Base-by-base conservation (phyloP, 2,329 filamentous ascomycete genomes). In the Aspergillus sojae region DNA sequence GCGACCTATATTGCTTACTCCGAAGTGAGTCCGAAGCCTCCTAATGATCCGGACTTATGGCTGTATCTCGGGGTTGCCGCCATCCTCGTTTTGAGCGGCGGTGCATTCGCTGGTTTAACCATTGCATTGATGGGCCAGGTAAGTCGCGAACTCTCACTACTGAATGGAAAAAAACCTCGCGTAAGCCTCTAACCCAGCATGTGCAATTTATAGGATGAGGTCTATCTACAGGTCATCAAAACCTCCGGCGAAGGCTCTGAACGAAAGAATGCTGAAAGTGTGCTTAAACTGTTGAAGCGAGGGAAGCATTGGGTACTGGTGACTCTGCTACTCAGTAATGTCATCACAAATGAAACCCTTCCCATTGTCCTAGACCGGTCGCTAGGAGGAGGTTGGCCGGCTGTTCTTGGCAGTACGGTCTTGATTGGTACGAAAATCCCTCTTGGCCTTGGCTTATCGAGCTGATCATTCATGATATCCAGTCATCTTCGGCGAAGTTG, bases 281-380 rank as follows among this genome's bases (percentile, higher is more conserved):
- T 99, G 12, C 85, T 95, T 70, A 85, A 88, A 50, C 83, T 99
- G 32, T 81, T 99, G 61, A 88, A 92, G 68, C 91, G 87, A 71
- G 95, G 95, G 72, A 99, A 99, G 78, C 95, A 99, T 79, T 99
- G 95, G 95, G 94, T 99, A 23, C 83, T 99, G 62, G 95, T 99
- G 60, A 98, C 95, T 3, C 82, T 99, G 30, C 86, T 99, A 9
- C 83, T 99, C 61, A 93, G 93, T 77, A 99, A 99, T 77, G 95
- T 99, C 74, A 96, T 99, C 72, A 96, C 96, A 68, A 98, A 99
- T 78, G 95, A 98, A 80, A 96, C 94, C 2, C 84, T 97, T 16
- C 95, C 95, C 32, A 97, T 99, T 66, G 92, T 99, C 12, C 86
- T 99, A 58, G 95, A 99, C 79, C 86, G 95, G 62, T 97, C 93